phyloP scores from a whole-genome alignment of 1,284 basidiomycete species.

The Serendipita sp. region DNA sequence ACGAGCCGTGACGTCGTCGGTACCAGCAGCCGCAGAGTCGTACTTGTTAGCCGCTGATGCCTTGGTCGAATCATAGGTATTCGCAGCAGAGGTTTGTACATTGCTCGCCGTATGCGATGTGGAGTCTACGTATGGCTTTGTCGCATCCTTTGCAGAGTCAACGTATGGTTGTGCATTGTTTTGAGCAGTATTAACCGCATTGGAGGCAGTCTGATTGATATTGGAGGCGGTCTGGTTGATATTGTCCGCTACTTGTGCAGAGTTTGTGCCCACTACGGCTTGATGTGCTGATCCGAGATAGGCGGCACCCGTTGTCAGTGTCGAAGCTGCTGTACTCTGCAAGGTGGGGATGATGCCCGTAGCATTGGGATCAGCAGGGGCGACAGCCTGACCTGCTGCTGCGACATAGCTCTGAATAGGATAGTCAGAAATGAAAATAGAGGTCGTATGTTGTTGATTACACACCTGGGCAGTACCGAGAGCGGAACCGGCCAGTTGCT shows the following conservation, averaged over 20 bases:
- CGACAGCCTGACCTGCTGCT: slow-evolving; percentile 11
- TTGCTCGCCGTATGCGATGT: slow-evolving; percentile 17
- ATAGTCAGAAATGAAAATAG: slow-evolving; percentile 17
- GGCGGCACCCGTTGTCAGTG: slow-evolving; percentile 15
- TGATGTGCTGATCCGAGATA: not conserved
- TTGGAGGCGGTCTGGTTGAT: slow-evolving; percentile 9
- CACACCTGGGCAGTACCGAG: slow-evolving; percentile 35
- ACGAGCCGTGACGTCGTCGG: not conserved
- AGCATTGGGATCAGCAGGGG: slow-evolving; percentile 14
- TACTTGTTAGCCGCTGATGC: not conserved
- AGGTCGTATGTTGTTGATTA: too few relatives aligned
- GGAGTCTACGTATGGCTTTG: slow-evolving; percentile 24
- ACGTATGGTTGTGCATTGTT: slow-evolving; percentile 25
- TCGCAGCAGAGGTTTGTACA: not conserved
- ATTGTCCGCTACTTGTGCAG: not conserved
- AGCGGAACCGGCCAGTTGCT: slow-evolving; percentile 30
- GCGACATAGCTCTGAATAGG: slow-evolving; percentile 11
- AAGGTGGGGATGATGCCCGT: slow-evolving; percentile 21
- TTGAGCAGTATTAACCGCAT: slow-evolving; percentile 12
- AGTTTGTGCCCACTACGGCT: not conserved
- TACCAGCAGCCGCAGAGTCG: not conserved
- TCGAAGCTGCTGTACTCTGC: slow-evolving; percentile 24
- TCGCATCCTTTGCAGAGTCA: slow-evolving; percentile 18
- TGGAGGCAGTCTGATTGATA: slow-evolving; percentile 24
- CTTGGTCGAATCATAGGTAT: not conserved